Base-by-base conservation (phyloP, 768 basidiomycete species). In the Glaciozyma antarctica region DNA sequence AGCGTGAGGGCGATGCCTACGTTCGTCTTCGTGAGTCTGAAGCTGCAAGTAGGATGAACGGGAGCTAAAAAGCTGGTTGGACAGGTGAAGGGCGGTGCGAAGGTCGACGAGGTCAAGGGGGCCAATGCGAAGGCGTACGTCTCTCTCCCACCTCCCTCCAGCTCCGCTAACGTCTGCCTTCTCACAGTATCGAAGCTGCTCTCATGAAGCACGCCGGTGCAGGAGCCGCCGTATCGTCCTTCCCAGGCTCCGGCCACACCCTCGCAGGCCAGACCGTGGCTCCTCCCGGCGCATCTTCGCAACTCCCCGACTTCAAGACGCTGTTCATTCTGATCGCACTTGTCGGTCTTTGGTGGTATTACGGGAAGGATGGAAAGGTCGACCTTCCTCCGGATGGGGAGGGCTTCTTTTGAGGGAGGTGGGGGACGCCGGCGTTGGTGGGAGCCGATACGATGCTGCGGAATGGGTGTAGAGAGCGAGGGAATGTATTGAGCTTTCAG, bases 1-100 rank as follows among this genome's bases (percentile, higher is more conserved):
- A 65, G 61, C 15, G 74, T 79, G 65, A 64, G 72, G 44, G 75
- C 76, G 41, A 79, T 79, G 78, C 78, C 78, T 12, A 79, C 78
- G 7, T 79, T 79, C 71, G 63, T 75, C 41, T 76, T 76, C 47
- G 41, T 55, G 34, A 28, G 54, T 55, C 6, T 28, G 22, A 28
- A 7, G 28, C 21, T 55, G 19, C 21, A 30, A 28, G 34, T 3
- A 22, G 21, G 8, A 2, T 12, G 26, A 4, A 8, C 19, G 15
- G 9, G 7, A 21, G 54, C 26, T 55, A 7, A 30, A 4, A 8
- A 9, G 19, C 10, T 22, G 16, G 19, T 22, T 8, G 28, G 21
- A 30, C 34, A 55, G 41, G 75, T 76, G 73, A 72, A 75, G 65
- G 72, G 74, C 55, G 78, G 77, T n/a, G 57, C 75, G 48, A 73